Base-by-base conservation (phyloP, 306 rosid genomes). In the Quercus rubra region DNA sequence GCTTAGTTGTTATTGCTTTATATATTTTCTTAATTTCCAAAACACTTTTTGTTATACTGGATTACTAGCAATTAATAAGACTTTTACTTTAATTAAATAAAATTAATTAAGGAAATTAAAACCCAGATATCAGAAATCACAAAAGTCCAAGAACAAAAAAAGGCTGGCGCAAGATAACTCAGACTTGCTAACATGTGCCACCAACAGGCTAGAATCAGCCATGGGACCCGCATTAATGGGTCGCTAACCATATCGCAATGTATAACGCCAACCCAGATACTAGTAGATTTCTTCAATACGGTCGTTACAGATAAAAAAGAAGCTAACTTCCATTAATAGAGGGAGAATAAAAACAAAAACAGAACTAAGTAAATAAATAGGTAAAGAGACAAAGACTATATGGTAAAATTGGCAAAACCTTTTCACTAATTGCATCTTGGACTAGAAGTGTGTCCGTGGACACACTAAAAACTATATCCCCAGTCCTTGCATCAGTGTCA, bases 371-470 rank as follows among this genome's bases (percentile, higher is more conserved):
- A 30, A 70, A 15, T 38, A 54, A 55, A 41, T 3, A 59, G 64
- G 14, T 9, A 58, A 21, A 58, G 68, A 56, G 38, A 27, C 71
- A 68, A n/a, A 61, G 6, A 43, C 5, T 6, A 13, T 33, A 41
- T 43, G 28, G 75, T 6, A 18, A 81, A 74, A 79, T 64, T 59
- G 5, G 71, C 61, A 73, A 73, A 58, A 93, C 99, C 98, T 96
- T 96, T 89, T 96, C 99, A 55, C 99, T 96, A 19, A 96, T 96
- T 62, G 99, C 99, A 74, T 96, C 99, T 88, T 96, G 99, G 69
- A 96, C 99, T 3, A 96, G 90, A 38, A 96, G 93, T 46, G 99
- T 96, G 83, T 96, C 98, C 13, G 99, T 96, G 5, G 99, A 96
- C 77, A 96, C 93, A 62, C 98, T 93, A 70, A 96, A 96, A 74